Percentiles rank a stretch among this genome's conserved stretches.
Conservation (phyloP, 257 asterid species). For the Penstemon newberryi region DNA sequence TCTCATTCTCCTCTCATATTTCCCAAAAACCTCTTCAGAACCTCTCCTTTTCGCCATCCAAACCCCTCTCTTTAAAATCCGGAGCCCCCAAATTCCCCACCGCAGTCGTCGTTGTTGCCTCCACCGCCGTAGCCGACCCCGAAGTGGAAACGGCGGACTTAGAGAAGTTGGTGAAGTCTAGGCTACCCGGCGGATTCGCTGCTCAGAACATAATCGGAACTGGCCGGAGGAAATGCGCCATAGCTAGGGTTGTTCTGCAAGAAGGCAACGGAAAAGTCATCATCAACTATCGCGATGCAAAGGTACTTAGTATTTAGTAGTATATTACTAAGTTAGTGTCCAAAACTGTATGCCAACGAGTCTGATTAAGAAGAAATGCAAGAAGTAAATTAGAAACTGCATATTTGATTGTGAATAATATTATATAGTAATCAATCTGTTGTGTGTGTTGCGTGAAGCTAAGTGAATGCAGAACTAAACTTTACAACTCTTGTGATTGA, state of each 20-base stretch:
- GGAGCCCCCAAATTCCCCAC: slow-evolving; percentile 32
- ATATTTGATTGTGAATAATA: no score
- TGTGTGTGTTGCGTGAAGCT: no score
- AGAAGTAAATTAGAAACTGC: no score
- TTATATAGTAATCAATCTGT: no score
- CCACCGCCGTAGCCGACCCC: slow-evolving; percentile 45
- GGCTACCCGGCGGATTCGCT: slow-evolving; percentile 95
- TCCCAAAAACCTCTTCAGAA: slow-evolving; percentile 47
- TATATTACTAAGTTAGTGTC: no score
- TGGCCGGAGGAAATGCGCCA: slow-evolving; percentile 87
- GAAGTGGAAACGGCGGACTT: slow-evolving; percentile 57
- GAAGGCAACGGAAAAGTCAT: slow-evolving; percentile 85
- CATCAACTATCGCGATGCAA: slow-evolving; percentile 88
- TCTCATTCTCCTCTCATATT: slow-evolving; percentile 79
- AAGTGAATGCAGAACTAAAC: no score
- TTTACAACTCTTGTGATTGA: no score
- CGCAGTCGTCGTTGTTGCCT: slow-evolving; percentile 29
- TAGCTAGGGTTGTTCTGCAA: slow-evolving; percentile 93
- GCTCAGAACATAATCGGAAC: slow-evolving; percentile 87
- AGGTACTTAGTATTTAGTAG: slow-evolving; percentile 37
- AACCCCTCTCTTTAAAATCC: slow-evolving; percentile 21
- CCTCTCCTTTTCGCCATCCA: slow-evolving; percentile 38
- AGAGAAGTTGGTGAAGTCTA: slow-evolving; percentile 66
- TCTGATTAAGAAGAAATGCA: no score
- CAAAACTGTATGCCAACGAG: no score